phyloP scores from a whole-genome alignment of 345 rosid genomes.

The Erodium maritimum region DNA sequence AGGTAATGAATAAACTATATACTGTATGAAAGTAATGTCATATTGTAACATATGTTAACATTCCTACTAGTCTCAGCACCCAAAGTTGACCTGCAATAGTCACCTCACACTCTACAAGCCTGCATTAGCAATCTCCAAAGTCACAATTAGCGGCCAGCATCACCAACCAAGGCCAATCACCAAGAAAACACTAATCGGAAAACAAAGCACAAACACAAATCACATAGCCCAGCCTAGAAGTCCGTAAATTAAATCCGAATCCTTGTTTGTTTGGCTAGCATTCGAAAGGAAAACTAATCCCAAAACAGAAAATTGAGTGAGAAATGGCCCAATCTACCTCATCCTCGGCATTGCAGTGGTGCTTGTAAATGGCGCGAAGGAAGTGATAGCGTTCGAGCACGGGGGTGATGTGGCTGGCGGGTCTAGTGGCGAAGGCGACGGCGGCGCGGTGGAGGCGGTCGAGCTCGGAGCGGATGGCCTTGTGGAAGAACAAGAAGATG shows the following conservation, averaged over 20 bases:
- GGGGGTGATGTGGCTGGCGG: constrained; percentile 30
- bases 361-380: constrained; percentile 45
- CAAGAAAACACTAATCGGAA: not conserved
- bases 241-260: no score
- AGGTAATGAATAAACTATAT: no score
- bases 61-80: not conserved
- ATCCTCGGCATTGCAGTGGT: constrained; percentile 70
- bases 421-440: constrained; percentile 35
- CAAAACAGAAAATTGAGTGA: not conserved
- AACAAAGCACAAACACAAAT: not conserved
- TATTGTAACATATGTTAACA: no score
- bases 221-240: no score
- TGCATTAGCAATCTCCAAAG: not conserved
- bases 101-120: not conserved
- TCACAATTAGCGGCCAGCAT: not conserved
- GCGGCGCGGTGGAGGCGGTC: constrained; percentile 55
- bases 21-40: no score
- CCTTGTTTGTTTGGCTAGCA: not conserved
- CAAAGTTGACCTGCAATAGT: not conserved
- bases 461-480: constrained; percentile 56
- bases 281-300: not conserved
- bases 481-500: constrained; percentile 55
- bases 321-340: constrained; percentile 25
- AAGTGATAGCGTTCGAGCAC: constrained; percentile 40
- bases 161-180: not conserved